Evolutionary conservation across 2,329 filamentous ascomycete genomes (phyloP).

Genomic region (Botrytis porri): DNA sequence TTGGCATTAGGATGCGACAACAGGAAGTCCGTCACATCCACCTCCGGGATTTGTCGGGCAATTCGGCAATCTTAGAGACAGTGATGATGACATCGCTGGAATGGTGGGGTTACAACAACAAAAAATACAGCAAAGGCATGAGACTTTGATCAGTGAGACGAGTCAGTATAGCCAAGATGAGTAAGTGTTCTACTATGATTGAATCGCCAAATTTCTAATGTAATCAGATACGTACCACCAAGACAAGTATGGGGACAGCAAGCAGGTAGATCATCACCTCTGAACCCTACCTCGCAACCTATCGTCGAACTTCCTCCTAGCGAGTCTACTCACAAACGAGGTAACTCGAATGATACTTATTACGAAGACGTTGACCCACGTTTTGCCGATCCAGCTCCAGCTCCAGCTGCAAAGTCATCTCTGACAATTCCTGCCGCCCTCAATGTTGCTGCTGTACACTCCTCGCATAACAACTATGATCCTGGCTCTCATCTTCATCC

Average conservation of each 20-base stretch:
- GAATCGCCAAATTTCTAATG: conserved; percentile 25
- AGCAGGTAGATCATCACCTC: conserved; percentile 47
- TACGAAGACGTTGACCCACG: conserved; percentile 93
- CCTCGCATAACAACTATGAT: conserved; percentile 23
- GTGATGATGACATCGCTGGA: conserved; percentile 68
- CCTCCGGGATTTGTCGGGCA: conserved; percentile 44
- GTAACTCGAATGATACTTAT: conserved; percentile 52
- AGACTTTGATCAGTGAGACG: conserved; percentile 59
- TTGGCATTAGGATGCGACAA: conserved; percentile 53
- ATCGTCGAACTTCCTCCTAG: conserved; percentile 42
- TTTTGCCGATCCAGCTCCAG: conserved; percentile 56
- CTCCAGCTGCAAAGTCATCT: conserved; percentile 25
- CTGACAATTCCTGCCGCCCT: conserved; percentile 37
- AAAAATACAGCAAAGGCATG: conserved; percentile 43
- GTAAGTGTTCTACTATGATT: conserved; percentile 51
- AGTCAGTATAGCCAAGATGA: conserved; percentile 72
- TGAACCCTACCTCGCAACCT: conserved; percentile 40
- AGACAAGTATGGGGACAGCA: conserved; percentile 51
- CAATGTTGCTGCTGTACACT: conserved; percentile 32
- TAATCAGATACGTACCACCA: conserved; percentile 49
- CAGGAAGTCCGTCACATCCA: conserved; percentile 48
- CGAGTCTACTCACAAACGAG: conserved; percentile 36
- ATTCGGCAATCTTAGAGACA: conserved; percentile 54
- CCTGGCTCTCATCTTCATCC: conserved; percentile 35
- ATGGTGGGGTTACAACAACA: conserved; percentile 70